These are phyloP conservation scores for Ophiostoma quercus DNA, from an alignment of 2,329 filamentous ascomycete species.

Conservation along the genomic window DNA sequence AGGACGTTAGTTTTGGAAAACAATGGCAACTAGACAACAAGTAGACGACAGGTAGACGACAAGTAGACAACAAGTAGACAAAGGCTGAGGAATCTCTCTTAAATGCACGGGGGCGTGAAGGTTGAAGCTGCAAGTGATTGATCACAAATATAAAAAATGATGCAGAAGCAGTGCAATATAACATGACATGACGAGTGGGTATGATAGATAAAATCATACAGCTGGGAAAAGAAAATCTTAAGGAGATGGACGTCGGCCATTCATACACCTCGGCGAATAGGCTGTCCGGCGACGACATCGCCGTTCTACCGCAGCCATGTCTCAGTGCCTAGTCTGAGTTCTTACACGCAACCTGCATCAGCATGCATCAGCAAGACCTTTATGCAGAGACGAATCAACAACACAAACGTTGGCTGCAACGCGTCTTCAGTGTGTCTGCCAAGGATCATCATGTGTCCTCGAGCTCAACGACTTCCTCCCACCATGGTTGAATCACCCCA, in stretches of 20 bases:
- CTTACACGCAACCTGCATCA: background rate
- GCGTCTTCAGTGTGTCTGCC: too few species aligned
- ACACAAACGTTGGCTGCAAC: too few species aligned
- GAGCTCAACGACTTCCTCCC: background rate
- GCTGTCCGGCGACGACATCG: background rate
- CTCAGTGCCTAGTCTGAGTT: background rate
- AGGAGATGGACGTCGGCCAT: background rate
- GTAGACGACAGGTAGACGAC: too few species aligned
- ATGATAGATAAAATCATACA: background rate
- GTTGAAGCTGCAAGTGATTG: too few species aligned
- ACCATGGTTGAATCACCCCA: background rate
- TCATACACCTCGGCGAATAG: background rate
- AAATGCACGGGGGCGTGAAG: too few species aligned
- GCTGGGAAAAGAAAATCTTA: background rate
- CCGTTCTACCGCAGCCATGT: background rate
- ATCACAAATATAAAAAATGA: too few species aligned
- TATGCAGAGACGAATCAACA: background rate
- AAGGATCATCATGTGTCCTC: background rate
- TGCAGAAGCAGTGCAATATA: background rate
- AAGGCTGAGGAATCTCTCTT: too few species aligned
- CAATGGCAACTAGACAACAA: background rate
- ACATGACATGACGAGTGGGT: too few species aligned
- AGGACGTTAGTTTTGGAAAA: background rate
- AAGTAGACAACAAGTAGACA: too few species aligned
- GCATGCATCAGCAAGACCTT: too few species aligned